Base-by-base conservation (phyloP, 805 yeast species). In the Metschnikowia lachancei region DNA sequence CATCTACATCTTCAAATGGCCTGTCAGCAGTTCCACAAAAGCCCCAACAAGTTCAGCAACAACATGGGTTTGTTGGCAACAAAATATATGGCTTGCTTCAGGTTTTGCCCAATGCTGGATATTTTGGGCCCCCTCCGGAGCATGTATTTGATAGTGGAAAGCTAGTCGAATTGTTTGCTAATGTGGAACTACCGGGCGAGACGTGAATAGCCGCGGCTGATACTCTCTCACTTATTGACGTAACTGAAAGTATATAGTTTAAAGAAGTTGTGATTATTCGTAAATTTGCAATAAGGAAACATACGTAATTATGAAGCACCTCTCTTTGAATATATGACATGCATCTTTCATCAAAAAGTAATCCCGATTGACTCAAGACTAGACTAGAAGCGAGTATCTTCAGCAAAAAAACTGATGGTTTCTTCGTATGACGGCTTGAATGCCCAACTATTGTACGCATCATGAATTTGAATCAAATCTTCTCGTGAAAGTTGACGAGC, bases 361-460 rank as follows among this genome's bases (percentile, higher is more conserved):
- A 33, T 18, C 22, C 11, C 36, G n/a, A 17, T 4, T 16, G 13
- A 5, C 6, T 13, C 7, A 13, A 17, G 36, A 17, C 12, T 29
- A 10, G 11, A 32, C 36, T 32, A 54, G 29, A 36, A 41, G 16
- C 58, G 45, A 3, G 51, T 47, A 19, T 55, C 58, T 14, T 55
- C 58, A 12, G 53, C 34, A 26, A 53, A 43, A 40, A 55, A 51
- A 16, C 31, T 52, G 16, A 55, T 13, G 2, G 58, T 55, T 32
- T 55, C 58, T 19, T 53, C 55, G 36, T 41, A 46, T 66, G 61
- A 46, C 67, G 95, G 97, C 63, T 83, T 89, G 71, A 90, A 92
- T 0, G 97, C 94, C 98, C 97, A 92, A 12, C 66, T 58, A 35
- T 70, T 74, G 59, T 84, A 88, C 2, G 66, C 70, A 3, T 76